A percentile compares a stretch with the other conserved stretches of the same genome.
These are phyloP conservation scores for Dissophora globulifera DNA, from an alignment of 192 early-diverging fungal species.

Conservation along the genomic window DNA sequence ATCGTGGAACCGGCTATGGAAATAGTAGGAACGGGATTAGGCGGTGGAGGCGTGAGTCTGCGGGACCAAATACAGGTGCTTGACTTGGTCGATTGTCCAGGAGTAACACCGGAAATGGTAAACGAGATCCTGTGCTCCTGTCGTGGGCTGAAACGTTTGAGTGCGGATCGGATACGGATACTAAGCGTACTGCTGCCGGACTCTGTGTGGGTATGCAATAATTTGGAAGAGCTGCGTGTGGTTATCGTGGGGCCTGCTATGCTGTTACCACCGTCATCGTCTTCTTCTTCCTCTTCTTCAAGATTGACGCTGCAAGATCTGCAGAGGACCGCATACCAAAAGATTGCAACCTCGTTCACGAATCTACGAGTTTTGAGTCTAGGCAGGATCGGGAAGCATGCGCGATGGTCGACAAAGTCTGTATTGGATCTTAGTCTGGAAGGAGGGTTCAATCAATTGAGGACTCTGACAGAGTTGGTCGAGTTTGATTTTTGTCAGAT, in stretches of 20 bases:
- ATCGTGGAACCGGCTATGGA: too few relatives aligned
- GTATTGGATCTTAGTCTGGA: conserved; percentile 32
- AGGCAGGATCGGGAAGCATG: conserved; percentile 1
- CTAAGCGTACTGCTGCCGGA: conserved; percentile 3
- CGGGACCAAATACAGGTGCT: conserved; percentile 9
- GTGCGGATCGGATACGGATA: conserved; percentile 16
- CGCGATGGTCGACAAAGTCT: conserved; percentile 1
- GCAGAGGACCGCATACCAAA: conserved; percentile 9
- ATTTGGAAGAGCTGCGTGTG: conserved; percentile 30
- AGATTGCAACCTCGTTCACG: conserved; percentile 15
- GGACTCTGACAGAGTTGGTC: conserved; percentile 8
- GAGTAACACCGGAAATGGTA: conserved; percentile 6
- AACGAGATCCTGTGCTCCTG: conserved; percentile 7
- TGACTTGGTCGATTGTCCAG: conserved; percentile 17
- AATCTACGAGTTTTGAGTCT: conserved; percentile 23
- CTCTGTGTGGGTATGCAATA: conserved; percentile 3
- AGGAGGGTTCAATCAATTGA: conserved; percentile 13
- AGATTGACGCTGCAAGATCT: conserved; percentile 4
- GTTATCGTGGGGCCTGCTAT: conserved; percentile 26
- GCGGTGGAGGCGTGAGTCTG: background rate
- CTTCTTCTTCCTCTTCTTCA: too few relatives aligned
- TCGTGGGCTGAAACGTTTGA: conserved; percentile 18
- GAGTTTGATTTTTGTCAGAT: conserved; percentile 47
- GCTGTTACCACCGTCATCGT: background rate
- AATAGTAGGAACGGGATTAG: too few relatives aligned